Percentiles rank a stretch among this genome's conserved stretches.
Evolutionary conservation across 768 basidiomycete genomes (phyloP).

Genomic region (Lanmaoa rubissima): DNA sequence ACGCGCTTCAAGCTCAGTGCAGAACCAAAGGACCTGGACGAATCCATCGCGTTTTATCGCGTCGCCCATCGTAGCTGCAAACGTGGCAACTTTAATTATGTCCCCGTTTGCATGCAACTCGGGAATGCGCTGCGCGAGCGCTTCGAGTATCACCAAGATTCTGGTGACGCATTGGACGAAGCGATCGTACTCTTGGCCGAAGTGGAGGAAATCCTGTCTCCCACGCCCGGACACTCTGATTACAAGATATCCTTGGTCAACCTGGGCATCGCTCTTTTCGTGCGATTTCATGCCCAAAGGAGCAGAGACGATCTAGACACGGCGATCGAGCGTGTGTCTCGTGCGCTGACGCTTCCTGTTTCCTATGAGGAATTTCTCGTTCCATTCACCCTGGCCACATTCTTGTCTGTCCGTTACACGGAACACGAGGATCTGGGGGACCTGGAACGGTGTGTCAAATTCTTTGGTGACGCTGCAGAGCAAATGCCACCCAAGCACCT

Average conservation of each 20-base stretch:
- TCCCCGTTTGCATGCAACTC: slow-evolving; percentile 11
- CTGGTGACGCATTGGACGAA: slow-evolving; percentile 21
- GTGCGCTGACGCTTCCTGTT: slow-evolving; percentile 11
- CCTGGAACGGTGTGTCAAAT: slow-evolving; percentile 12
- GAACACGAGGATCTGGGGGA: slow-evolving; percentile 4
- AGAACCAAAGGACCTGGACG: slow-evolving; percentile 21
- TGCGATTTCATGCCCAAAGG: slow-evolving; percentile 15
- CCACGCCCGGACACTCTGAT: background rate
- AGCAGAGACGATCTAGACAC: slow-evolving; percentile 12
- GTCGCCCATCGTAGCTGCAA: slow-evolving; percentile 10
- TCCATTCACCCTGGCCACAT: slow-evolving; percentile 6
- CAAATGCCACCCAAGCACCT: slow-evolving; percentile 16
- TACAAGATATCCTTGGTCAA: slow-evolving; percentile 9
- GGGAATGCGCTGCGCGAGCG: slow-evolving; percentile 15
- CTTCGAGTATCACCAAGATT: slow-evolving; percentile 5
- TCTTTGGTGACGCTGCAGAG: slow-evolving; percentile 8
- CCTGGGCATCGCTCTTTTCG: slow-evolving; percentile 11
- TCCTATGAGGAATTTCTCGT: slow-evolving; percentile 2
- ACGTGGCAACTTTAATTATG: slow-evolving; percentile 7
- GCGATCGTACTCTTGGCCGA: slow-evolving; percentile 22
- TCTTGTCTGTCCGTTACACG: slow-evolving; percentile 11
- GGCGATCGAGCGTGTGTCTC: slow-evolving; percentile 13
- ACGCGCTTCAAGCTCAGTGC: slow-evolving; percentile 10
- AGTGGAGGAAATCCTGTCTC: slow-evolving; percentile 14
- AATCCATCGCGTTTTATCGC: slow-evolving; percentile 18